Conservation (phyloP, 345 rosid species). For the Syzygium aqueum region DNA sequence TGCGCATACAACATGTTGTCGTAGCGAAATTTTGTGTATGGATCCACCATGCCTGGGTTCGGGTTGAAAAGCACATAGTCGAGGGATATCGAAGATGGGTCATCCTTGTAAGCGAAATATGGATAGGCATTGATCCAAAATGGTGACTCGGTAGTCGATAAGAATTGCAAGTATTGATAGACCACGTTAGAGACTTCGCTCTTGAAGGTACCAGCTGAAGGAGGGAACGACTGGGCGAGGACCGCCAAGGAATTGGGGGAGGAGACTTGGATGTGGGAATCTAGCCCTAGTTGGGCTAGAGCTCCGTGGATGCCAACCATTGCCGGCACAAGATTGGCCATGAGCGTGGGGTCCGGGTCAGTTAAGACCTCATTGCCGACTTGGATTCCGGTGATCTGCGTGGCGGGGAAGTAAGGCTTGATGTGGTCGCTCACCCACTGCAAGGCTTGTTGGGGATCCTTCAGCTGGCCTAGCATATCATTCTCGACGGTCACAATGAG, state of each 20-base stretch:
- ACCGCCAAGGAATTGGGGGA: slow-evolving; percentile 69
- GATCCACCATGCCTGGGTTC: slow-evolving; percentile 82
- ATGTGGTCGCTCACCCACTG: slow-evolving; percentile 67
- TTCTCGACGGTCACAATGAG: slow-evolving; percentile 78
- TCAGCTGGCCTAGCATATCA: slow-evolving; percentile 43
- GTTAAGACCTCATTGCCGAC: slow-evolving; percentile 76
- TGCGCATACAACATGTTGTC: slow-evolving; percentile 97
- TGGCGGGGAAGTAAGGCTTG: slow-evolving; percentile 61
- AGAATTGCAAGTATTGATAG: slow-evolving; percentile 52
- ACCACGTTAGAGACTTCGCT: slow-evolving; percentile 37
- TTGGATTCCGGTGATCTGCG: slow-evolving; percentile 56
- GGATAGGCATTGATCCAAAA: slow-evolving; percentile 98
- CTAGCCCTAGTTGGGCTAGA: slow-evolving; percentile 61
- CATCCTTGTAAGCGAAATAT: slow-evolving; percentile 85
- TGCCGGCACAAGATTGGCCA: slow-evolving; percentile 64
- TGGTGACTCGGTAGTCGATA: slow-evolving; percentile 44
- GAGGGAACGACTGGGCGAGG: slow-evolving; percentile 72
- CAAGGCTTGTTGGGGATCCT: slow-evolving; percentile 68
- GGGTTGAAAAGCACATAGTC: slow-evolving; percentile 83
- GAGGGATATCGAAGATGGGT: slow-evolving; percentile 45
- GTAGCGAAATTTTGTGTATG: slow-evolving; percentile 56
- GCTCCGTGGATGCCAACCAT: slow-evolving; percentile 69
- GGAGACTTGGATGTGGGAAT: slow-evolving; percentile 58
- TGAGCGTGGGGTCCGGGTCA: slow-evolving; percentile 35
- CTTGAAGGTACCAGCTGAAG: slow-evolving; percentile 80